A percentile compares a stretch with the other conserved stretches of the same genome.
Conservation (phyloP, 352 stramenopile genomes). For the Globisporangium spiculum region DNA sequence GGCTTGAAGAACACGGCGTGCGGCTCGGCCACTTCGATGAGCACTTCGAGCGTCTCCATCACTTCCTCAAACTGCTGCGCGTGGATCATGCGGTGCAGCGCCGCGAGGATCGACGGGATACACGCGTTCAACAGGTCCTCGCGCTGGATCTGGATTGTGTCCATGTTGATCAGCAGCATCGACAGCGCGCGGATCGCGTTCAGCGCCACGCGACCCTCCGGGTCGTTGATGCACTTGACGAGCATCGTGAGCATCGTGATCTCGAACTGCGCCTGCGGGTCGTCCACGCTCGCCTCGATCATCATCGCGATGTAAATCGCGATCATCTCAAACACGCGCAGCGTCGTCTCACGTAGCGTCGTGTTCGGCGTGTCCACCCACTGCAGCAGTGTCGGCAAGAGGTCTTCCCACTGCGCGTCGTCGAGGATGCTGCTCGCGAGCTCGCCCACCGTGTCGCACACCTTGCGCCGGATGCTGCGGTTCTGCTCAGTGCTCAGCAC, state of each 20-base stretch:
- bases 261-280: constrained; percentile 33
- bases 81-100: constrained; percentile 52
- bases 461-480: constrained; percentile 76
- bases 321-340: constrained; percentile 81
- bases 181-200: constrained; percentile 65
- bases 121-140: constrained; percentile 50
- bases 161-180: constrained; percentile 79
- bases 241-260: constrained; percentile 53
- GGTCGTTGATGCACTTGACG: constrained; percentile 43
- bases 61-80: constrained; percentile 60
- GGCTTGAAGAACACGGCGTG: constrained; percentile 74
- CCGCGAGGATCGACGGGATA: constrained; percentile 51
- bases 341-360: constrained; percentile 61
- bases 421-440: constrained; percentile 77
- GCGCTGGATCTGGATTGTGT: constrained; percentile 49
- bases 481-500: constrained; percentile 63
- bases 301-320: constrained; percentile 64
- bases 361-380: constrained; percentile 51
- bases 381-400: constrained; percentile 65
- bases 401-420: constrained; percentile 74
- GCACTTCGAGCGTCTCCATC: constrained; percentile 77
- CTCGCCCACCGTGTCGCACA: constrained; percentile 83
- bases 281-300: constrained; percentile 36
- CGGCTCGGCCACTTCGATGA: constrained; percentile 78
- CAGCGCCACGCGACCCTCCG: constrained; percentile 61